Evolutionary conservation across 306 rosid genomes (phyloP).

Genomic region (Quercus ilex): DNA sequence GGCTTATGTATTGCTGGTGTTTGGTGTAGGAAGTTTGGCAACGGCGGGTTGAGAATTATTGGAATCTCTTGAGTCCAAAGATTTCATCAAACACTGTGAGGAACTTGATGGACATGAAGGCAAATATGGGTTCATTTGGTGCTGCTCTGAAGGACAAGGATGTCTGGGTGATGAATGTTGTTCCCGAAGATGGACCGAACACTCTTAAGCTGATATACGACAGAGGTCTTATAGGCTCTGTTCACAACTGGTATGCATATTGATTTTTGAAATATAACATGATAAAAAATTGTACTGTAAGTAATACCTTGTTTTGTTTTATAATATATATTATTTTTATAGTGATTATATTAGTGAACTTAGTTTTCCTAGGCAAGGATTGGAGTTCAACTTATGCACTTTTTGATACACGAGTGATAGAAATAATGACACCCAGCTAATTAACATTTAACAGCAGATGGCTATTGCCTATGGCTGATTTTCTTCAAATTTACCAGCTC

Average conservation of each 20-base stretch:
- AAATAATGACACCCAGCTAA: neutral
- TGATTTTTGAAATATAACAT: neutral
- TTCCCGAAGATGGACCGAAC: slow-evolving; percentile 79
- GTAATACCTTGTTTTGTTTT: neutral
- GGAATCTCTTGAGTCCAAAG: slow-evolving; percentile 76
- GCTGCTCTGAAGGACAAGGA: slow-evolving; percentile 82
- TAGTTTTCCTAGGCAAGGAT: neutral
- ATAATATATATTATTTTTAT: neutral
- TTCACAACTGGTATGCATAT: slow-evolving; percentile 69
- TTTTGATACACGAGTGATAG: neutral
- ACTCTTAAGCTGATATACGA: slow-evolving; percentile 85
- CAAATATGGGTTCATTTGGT: slow-evolving; percentile 85
- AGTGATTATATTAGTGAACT: neutral
- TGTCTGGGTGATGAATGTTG: slow-evolving; percentile 98
- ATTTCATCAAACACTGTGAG: slow-evolving; percentile 57
- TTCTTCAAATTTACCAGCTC: neutral
- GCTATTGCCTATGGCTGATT: neutral
- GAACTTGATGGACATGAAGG: slow-evolving; percentile 97
- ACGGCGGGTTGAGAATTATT: slow-evolving; percentile 74
- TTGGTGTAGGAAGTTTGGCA: slow-evolving; percentile 74
- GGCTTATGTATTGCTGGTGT: slow-evolving; percentile 19
- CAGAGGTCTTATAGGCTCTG: slow-evolving; percentile 86
- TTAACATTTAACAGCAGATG: neutral
- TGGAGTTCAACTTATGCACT: neutral
- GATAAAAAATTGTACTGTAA: neutral